Percentiles rank a stretch among this genome's conserved stretches.
phyloP scores from a whole-genome alignment of 169 alveolate genomes.

The Plasmodium billcollinsi region DNA sequence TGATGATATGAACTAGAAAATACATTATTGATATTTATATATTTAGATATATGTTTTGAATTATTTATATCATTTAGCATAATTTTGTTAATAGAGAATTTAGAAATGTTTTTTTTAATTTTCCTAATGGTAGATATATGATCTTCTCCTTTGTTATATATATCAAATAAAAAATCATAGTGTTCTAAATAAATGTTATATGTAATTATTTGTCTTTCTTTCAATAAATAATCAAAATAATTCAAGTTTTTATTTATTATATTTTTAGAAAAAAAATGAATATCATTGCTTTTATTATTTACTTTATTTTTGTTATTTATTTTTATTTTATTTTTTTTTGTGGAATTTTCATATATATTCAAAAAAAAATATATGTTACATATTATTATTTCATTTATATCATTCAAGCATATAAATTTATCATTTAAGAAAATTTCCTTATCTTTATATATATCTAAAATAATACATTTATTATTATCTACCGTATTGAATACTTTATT shows the following conservation, averaged over 20 bases:
- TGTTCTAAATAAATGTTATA: conserved; percentile 23
- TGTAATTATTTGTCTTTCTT: conserved; percentile 3
- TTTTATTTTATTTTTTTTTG: neutral
- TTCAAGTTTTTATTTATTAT: conserved; percentile 12
- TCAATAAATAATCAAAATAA: conserved; percentile 29
- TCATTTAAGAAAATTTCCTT: neutral
- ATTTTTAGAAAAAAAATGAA: neutral
- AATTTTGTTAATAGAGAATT: conserved; percentile 28
- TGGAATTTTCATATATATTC: neutral
- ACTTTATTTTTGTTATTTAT: no score
- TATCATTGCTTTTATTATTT: no score
- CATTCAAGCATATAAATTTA: conserved; percentile 30
- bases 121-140: conserved; percentile 1
- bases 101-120: conserved; percentile 2
- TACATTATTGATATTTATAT: neutral
- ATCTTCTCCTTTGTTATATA: conserved; percentile 6
- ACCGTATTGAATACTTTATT: conserved; percentile 18
- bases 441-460: conserved; percentile 22
- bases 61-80: neutral
- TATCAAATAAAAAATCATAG: conserved; percentile 30
- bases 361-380: conserved; percentile 36
- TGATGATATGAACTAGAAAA: conserved; percentile 19
- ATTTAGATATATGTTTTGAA: conserved; percentile 4
- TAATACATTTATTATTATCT: conserved; percentile 3
- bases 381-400: conserved; percentile 14